Evolutionary conservation across 2,329 filamentous ascomycete species (phyloP).

Genomic region (Colletotrichum musicola): DNA sequence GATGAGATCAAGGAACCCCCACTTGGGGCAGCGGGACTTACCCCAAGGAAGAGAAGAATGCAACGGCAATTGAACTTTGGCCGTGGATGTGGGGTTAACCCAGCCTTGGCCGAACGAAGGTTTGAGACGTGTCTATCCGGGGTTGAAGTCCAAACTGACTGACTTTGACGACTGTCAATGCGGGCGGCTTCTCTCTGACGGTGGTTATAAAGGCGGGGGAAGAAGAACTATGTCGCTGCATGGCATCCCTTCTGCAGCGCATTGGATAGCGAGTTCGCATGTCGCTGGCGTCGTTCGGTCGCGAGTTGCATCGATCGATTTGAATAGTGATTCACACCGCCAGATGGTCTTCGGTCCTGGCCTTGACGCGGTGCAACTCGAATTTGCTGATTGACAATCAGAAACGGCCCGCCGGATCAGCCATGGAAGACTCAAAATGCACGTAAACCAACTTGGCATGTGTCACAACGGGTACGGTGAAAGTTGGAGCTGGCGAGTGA

Average conservation of each 20-base stretch:
- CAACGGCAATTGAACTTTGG: not conserved
- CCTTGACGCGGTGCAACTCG: no score
- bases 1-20: slow-evolving; percentile 6
- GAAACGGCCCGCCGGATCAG: no score
- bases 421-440: no score
- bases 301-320: no score
- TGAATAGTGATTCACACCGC: no score
- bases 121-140: not conserved
- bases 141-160: not conserved
- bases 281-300: not conserved
- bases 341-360: no score
- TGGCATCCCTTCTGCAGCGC: not conserved
- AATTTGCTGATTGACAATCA: no score
- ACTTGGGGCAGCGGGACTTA: slow-evolving; percentile 20
- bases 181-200: not conserved
- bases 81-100: not conserved
- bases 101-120: not conserved
- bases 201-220: not conserved
- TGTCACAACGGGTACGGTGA: no score
- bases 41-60: slow-evolving; percentile 7
- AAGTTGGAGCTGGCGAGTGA: no score
- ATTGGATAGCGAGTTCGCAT: not conserved
- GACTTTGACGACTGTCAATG: not conserved
- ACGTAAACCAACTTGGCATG: no score
- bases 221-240: not conserved